Base-by-base conservation (phyloP, 139 green algal species). In the Pseudopediastrum boryanum region DNA sequence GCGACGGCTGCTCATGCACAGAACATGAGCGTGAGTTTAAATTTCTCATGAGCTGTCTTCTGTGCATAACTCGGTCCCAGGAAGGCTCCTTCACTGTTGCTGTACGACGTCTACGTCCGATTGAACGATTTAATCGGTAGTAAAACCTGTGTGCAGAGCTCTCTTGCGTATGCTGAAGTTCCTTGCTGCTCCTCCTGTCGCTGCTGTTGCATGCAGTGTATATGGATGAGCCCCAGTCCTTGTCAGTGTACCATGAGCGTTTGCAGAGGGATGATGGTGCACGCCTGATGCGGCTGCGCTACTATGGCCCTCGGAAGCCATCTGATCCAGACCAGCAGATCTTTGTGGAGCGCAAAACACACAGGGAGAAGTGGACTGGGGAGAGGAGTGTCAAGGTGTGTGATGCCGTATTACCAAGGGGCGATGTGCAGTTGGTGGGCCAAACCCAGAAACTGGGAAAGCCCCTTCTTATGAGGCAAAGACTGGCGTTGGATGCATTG, bases 341-440 rank as follows among this genome's bases (percentile, higher is more conserved):
- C n/a, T 97, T 93, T 77, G 82, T 97, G 38, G 93, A 97, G 88
- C 85, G 89, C 44, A 97, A 97, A 87, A 84, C 90, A 41, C 93
- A 97, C 87, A 75, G 87, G 2, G 90, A 93, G 52, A 78, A 72
- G 44, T 94, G 90, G 87, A 95, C 88, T 0, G 90, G 90, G 7
- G 79, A 94, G 69, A 58, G 59, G 9, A 92, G 85, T 71, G 65
- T 89, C 69, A 97, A 97, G 88, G 92, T 90, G 72, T n/a, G 83
- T n/a, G n/a, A n/a, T n/a, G n/a, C n/a, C n/a, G n/a, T n/a, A n/a
- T n/a, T n/a, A n/a, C n/a, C n/a, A n/a, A n/a, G n/a, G n/a, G n/a
- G n/a, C n/a, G n/a, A n/a, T n/a, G n/a, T n/a, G n/a, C n/a, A n/a
- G n/a, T n/a, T n/a, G n/a, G n/a, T n/a, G n/a, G n/a, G n/a, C n/a